Conservation (phyloP, 176 grass and related monocot genomes). For the Thinopyrum elongatum region DNA sequence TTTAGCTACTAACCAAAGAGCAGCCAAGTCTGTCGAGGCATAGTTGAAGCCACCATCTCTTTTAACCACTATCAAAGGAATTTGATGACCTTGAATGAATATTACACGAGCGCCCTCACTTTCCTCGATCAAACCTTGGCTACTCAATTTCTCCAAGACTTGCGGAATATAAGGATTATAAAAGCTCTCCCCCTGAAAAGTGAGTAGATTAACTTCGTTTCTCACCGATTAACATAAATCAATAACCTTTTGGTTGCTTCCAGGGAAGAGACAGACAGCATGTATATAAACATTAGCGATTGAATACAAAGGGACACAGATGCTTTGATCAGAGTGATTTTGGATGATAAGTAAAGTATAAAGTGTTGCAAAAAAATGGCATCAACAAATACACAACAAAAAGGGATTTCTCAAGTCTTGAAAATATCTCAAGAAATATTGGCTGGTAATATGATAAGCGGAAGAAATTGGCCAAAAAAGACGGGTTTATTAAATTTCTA, state of each 20-base stretch:
- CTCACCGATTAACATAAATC: slow-evolving; percentile 12
- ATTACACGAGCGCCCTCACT: slow-evolving; percentile 77
- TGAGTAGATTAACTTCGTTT: slow-evolving; percentile 9
- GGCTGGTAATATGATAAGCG: neutral
- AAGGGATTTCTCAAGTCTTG: neutral
- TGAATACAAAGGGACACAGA: neutral
- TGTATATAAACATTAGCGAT: neutral
- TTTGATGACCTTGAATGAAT: slow-evolving; percentile 70
- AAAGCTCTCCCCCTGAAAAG: slow-evolving; percentile 88
- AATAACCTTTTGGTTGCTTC: neutral
- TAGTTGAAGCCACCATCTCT: slow-evolving; percentile 94
- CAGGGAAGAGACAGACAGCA: neutral
- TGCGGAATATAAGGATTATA: slow-evolving; percentile 91
- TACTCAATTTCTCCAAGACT: slow-evolving; percentile 60
- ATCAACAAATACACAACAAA: neutral
- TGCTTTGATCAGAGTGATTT: neutral
- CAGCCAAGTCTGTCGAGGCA: slow-evolving; percentile 84
- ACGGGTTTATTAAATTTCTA: neutral
- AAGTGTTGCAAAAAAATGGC: neutral
- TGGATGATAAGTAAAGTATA: neutral
- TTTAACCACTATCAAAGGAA: slow-evolving; percentile 95
- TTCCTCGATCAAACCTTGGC: slow-evolving; percentile 74
- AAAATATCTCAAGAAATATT: slow-evolving; percentile 16
- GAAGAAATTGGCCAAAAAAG: neutral
- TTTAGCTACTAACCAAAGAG: slow-evolving; percentile 60